Evolutionary conservation across 1,284 basidiomycete genomes (phyloP).

Genomic region (Sphaerobolus stellatus): DNA sequence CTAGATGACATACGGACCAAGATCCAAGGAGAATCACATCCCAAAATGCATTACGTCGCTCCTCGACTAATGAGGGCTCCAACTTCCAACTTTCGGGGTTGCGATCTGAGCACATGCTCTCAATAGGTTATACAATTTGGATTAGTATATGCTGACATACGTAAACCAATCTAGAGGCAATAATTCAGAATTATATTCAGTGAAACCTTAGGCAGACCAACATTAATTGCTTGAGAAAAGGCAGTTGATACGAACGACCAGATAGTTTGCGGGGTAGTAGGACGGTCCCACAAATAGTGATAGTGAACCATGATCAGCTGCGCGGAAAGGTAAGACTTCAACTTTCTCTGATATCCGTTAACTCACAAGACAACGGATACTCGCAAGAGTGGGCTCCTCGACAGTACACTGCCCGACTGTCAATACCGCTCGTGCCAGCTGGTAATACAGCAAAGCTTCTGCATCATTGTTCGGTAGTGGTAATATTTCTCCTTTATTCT

Average conservation of each 20-base stretch:
- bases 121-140: background rate
- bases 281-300: constrained; percentile 11
- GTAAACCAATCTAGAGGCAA: constrained; percentile 11
- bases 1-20: too few species aligned
- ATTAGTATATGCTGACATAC: too few species aligned
- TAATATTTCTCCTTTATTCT: background rate
- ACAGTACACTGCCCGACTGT: background rate
- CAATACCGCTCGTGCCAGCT: background rate
- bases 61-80: constrained; percentile 50
- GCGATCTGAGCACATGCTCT: constrained; percentile 43
- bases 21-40: constrained; percentile 34
- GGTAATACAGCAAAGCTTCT: constrained; percentile 6
- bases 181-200: too few species aligned
- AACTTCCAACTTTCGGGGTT: constrained; percentile 55
- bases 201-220: background rate
- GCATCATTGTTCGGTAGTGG: too few species aligned
- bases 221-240: background rate
- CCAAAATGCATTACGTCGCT: constrained; percentile 59
- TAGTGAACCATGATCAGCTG: constrained; percentile 15
- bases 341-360: too few species aligned
- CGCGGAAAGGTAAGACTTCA: background rate
- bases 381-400: background rate
- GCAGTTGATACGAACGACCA: constrained; percentile 7
- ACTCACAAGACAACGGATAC: constrained; percentile 7
- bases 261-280: constrained; percentile 1